Percentiles rank a stretch among this genome's conserved stretches.
These are phyloP conservation scores for Syncephalastrum sp. DNA, from an alignment of 371 early-diverging fungal genomes.

Conservation along the genomic window DNA sequence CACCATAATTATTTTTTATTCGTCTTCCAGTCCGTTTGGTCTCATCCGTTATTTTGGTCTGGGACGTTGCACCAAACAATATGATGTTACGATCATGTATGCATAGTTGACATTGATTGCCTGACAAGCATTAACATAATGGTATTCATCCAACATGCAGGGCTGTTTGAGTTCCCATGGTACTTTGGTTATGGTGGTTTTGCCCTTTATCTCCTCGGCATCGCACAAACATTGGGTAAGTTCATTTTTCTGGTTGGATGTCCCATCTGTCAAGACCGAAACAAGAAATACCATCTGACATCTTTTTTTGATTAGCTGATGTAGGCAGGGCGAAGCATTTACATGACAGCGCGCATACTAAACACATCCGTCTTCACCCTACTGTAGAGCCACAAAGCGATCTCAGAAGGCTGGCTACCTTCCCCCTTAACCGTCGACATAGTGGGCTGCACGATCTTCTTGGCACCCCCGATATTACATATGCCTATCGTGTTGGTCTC, in stretches of 20 bases:
- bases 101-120: background rate
- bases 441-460: conserved; percentile 17
- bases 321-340: background rate
- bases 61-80: conserved; percentile 13
- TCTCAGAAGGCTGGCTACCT: conserved; percentile 27
- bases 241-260: conserved; percentile 9
- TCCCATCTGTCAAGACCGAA: background rate
- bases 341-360: no score
- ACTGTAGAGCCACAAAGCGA: conserved; percentile 26
- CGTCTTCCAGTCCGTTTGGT: conserved; percentile 19
- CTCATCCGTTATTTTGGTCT: conserved; percentile 17
- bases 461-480: conserved; percentile 4
- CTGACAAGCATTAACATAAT: background rate
- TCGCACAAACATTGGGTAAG: conserved; percentile 28
- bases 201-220: conserved; percentile 27
- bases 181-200: conserved; percentile 29
- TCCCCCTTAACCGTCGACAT: conserved; percentile 19
- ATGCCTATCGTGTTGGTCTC: conserved; percentile 3
- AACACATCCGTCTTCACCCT: background rate
- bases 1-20: background rate
- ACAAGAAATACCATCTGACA: background rate
- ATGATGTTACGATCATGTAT: conserved; percentile 19
- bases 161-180: conserved; percentile 26
- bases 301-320: background rate
- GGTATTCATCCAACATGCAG: conserved; percentile 1